A percentile compares a stretch with the other conserved stretches of the same genome.
These are phyloP conservation scores for Cyclocybe cylindracea DNA, from an alignment of 768 basidiomycete genomes.

Conservation along the genomic window DNA sequence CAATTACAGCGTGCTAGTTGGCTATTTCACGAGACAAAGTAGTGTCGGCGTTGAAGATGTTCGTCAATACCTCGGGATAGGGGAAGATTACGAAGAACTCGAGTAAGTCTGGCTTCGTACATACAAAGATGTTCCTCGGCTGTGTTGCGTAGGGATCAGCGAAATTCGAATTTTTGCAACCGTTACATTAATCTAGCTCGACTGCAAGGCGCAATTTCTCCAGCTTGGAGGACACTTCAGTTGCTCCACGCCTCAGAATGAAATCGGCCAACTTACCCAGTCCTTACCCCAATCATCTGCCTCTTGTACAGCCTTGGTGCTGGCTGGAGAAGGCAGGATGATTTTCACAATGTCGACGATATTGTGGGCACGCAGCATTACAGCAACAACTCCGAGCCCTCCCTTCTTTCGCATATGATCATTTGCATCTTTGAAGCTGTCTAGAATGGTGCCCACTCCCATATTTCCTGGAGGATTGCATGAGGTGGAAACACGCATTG, in stretches of 20 bases:
- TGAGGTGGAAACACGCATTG: background rate
- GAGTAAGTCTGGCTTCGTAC: slow-evolving; percentile 27
- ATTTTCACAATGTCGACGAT: slow-evolving; percentile 23
- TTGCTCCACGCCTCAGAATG: background rate
- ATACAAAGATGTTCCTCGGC: background rate
- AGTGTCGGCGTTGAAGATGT: slow-evolving; percentile 62
- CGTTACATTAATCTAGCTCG: slow-evolving; percentile 8
- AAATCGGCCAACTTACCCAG: slow-evolving; percentile 16
- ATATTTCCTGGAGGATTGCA: slow-evolving; percentile 9
- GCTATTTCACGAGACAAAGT: slow-evolving; percentile 65
- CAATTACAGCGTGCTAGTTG: slow-evolving; percentile 67
- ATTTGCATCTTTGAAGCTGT: slow-evolving; percentile 18
- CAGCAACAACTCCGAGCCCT: slow-evolving; percentile 20
- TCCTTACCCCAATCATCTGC: slow-evolving; percentile 20
- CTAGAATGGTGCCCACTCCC: slow-evolving; percentile 17
- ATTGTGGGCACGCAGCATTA: slow-evolving; percentile 19
- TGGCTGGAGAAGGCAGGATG: slow-evolving; percentile 20
- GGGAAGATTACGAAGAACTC: slow-evolving; percentile 79
- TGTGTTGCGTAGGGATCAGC: background rate
- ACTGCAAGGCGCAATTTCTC: slow-evolving; percentile 15
- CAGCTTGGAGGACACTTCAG: slow-evolving; percentile 6
- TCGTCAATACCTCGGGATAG: slow-evolving; percentile 63
- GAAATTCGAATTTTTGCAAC: background rate
- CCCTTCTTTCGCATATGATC: slow-evolving; percentile 24
- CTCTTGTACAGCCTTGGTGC: slow-evolving; percentile 16